phyloP scores from a whole-genome alignment of 1,284 basidiomycete species.

The Trichosporon sp. region DNA sequence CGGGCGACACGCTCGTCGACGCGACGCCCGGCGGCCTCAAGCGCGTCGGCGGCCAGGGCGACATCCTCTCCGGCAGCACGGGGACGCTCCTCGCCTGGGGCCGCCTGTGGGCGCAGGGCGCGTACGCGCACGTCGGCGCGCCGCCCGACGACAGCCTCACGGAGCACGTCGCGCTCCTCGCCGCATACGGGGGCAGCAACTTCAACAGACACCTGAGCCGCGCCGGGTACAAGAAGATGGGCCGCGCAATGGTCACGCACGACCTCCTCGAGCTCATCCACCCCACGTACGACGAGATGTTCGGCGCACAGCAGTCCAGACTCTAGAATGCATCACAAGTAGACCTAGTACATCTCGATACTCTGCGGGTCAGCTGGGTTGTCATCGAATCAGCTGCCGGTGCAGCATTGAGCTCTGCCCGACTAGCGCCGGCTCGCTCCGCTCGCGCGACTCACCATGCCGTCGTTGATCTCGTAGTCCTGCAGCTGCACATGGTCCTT shows the following conservation, averaged over 20 bases:
- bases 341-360: conserved; percentile 75
- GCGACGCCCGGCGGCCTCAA: conserved; percentile 68
- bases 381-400: neutral
- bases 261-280: conserved; percentile 79
- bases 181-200: conserved; percentile 81
- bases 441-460: conserved; percentile 58
- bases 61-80: conserved; percentile 80
- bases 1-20: conserved; percentile 17
- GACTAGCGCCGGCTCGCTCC: neutral
- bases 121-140: conserved; percentile 58
- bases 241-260: conserved; percentile 79
- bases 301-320: conserved; percentile 52
- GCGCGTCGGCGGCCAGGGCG: conserved; percentile 92
- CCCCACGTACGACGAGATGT: conserved; percentile 66
- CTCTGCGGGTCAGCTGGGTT: conserved; percentile 51
- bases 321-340: conserved; percentile 15
- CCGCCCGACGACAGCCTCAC: conserved; percentile 53
- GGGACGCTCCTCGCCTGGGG: conserved; percentile 92
- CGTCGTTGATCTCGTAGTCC: conserved; percentile 93
- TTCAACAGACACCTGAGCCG: conserved; percentile 79
- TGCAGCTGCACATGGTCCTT: conserved; percentile 90
- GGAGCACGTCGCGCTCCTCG: conserved; percentile 69
- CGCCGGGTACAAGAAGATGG: conserved; percentile 67
- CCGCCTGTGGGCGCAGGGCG: conserved; percentile 78
- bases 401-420: neutral